Conservation (phyloP, 176 grass and related monocot species). For the Bromus sterilis region DNA sequence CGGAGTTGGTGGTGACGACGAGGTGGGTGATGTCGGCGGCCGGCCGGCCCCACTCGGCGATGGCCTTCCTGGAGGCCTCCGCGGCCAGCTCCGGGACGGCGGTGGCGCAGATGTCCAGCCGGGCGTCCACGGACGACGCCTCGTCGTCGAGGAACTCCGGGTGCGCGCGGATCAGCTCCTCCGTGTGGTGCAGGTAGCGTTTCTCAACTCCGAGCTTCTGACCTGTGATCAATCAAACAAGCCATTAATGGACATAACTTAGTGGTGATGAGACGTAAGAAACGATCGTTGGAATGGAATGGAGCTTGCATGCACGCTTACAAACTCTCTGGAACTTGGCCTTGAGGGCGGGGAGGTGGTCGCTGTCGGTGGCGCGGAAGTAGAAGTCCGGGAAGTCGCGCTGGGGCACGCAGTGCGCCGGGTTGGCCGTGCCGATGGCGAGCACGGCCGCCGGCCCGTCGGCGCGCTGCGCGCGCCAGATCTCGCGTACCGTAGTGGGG, state of each 20-base stretch:
- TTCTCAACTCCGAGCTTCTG: slow-evolving; percentile 19
- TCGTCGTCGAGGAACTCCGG: slow-evolving; percentile 12
- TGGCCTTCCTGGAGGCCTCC: slow-evolving; percentile 25
- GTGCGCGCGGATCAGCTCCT: slow-evolving; percentile 25
- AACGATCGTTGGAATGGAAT: background rate
- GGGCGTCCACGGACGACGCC: slow-evolving; percentile 28
- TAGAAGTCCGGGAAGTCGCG: slow-evolving; percentile 59
- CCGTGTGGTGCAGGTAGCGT: slow-evolving; percentile 34
- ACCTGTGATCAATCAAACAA: background rate
- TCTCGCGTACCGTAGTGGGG: background rate
- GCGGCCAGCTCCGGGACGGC: slow-evolving; percentile 51
- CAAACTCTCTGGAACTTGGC: slow-evolving; percentile 52
- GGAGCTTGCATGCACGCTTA: slow-evolving; percentile 14
- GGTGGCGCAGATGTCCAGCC: slow-evolving; percentile 23
- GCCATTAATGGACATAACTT: background rate
- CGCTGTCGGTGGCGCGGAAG: slow-evolving; percentile 74
- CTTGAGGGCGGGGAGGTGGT: slow-evolving; percentile 68
- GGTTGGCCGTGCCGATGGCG: slow-evolving; percentile 68
- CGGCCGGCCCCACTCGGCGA: slow-evolving; percentile 52
- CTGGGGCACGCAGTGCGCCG: slow-evolving; percentile 34
- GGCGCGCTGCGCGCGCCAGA: slow-evolving; percentile 27
- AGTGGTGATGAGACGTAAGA: background rate
- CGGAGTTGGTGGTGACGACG: slow-evolving; percentile 44
- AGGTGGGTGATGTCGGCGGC: slow-evolving; percentile 58
- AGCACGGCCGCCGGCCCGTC: slow-evolving; percentile 55